A percentile compares a stretch with the other conserved stretches of the same genome.
phyloP scores from a whole-genome alignment of 2,329 filamentous ascomycete genomes.

The Fusarium caatingaense region DNA sequence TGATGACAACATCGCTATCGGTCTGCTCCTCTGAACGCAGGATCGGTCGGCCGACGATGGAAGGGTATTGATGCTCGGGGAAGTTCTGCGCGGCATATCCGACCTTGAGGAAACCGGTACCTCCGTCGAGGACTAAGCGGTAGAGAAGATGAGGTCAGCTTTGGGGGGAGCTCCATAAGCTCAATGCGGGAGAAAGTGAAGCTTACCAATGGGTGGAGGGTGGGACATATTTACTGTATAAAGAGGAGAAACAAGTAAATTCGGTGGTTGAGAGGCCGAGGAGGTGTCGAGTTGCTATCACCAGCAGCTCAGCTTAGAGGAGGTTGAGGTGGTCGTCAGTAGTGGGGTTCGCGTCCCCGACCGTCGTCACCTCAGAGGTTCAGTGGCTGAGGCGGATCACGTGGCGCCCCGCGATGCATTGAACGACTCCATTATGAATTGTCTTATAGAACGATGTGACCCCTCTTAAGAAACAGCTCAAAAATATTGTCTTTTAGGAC shows the following conservation, averaged over 20 bases:
- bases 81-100: constrained; percentile 99
- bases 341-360: constrained; percentile 50
- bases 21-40: constrained; percentile 91
- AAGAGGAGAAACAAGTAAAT: constrained; percentile 21
- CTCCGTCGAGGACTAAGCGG: constrained; percentile 91
- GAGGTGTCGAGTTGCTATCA: constrained; percentile 41
- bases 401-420: constrained; percentile 48
- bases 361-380: constrained; percentile 55
- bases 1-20: constrained; percentile 74
- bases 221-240: constrained; percentile 59
- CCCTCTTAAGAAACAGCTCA: constrained; percentile 14
- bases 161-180: constrained; percentile 24
- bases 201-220: constrained; percentile 66
- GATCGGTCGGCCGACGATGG: constrained; percentile 97
- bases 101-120: constrained; percentile 99
- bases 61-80: constrained; percentile 97
- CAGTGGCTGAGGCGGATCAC: constrained; percentile 51
- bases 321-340: constrained; percentile 50
- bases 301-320: constrained; percentile 45
- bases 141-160: constrained; percentile 39
- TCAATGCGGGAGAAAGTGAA: constrained; percentile 19
- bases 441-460: constrained; percentile 8
- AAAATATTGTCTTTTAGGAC: background rate
- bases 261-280: constrained; percentile 32
- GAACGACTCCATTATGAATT: constrained; percentile 5